Conservation (phyloP, 2,329 filamentous ascomycete species). For the Metarhizium anisopliae region DNA sequence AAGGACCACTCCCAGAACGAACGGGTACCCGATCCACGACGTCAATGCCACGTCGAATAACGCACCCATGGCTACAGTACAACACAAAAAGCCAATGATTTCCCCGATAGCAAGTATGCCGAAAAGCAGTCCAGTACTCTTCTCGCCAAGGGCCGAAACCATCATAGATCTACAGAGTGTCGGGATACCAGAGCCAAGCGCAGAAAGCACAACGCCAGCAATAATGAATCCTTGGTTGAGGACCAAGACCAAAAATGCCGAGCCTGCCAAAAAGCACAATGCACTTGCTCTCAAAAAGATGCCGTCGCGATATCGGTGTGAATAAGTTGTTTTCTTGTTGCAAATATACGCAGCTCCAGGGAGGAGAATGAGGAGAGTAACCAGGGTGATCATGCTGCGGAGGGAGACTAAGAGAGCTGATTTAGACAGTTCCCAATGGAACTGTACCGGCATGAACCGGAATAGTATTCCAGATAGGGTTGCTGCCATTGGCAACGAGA, state of each 20-base stretch:
- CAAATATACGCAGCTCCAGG: slow-evolving; percentile 10
- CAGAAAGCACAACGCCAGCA: slow-evolving; percentile 12
- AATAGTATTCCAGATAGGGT: slow-evolving; percentile 14
- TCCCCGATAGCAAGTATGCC: slow-evolving; percentile 17
- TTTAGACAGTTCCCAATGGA: slow-evolving; percentile 13
- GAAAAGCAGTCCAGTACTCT: slow-evolving; percentile 14
- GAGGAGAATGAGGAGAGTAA: slow-evolving; percentile 14
- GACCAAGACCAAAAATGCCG: slow-evolving; percentile 15
- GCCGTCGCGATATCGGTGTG: slow-evolving; percentile 7
- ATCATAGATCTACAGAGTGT: slow-evolving; percentile 17
- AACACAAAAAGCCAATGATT: slow-evolving; percentile 13
- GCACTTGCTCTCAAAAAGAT: slow-evolving; percentile 13
- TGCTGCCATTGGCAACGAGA: slow-evolving; percentile 13
- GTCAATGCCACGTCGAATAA: slow-evolving; percentile 16
- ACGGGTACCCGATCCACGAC: slow-evolving; percentile 16
- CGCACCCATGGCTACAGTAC: slow-evolving; percentile 12
- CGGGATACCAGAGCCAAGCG: slow-evolving; percentile 16
- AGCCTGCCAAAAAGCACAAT: slow-evolving; percentile 14
- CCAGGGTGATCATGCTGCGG: slow-evolving; percentile 12
- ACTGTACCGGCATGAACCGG: slow-evolving; percentile 18
- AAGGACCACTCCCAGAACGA: slow-evolving; percentile 11
- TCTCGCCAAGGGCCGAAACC: slow-evolving; percentile 8
- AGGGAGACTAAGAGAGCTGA: slow-evolving; percentile 16
- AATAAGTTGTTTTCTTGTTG: slow-evolving; percentile 1
- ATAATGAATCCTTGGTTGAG: slow-evolving; percentile 12